Conservation (phyloP, 2,329 filamentous ascomycete species). For the Diplodia mutila region DNA sequence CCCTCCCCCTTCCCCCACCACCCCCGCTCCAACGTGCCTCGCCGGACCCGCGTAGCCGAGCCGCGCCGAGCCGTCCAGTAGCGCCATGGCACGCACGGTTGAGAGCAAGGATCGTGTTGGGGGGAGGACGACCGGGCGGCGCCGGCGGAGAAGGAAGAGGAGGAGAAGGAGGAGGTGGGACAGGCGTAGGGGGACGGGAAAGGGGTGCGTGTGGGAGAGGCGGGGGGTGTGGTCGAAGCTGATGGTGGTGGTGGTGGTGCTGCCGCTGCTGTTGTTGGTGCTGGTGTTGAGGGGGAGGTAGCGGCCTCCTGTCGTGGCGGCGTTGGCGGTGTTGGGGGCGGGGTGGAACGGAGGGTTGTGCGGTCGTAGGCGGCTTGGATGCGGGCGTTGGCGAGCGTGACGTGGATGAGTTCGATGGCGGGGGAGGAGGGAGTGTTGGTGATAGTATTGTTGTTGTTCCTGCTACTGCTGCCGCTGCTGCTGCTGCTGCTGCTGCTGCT, state of each 20-base stretch:
- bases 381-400: background rate
- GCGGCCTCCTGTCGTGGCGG: background rate
- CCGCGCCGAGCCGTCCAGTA: background rate
- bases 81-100: background rate
- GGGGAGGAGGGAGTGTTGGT: too few species aligned
- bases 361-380: background rate
- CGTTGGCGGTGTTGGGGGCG: background rate
- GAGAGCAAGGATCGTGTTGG: too few species aligned
- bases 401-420: background rate
- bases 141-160: too few species aligned
- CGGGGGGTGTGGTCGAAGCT: background rate
- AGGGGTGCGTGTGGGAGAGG: background rate
- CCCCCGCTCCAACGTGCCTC: background rate
- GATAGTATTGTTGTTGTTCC: too few species aligned
- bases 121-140: too few species aligned
- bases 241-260: background rate
- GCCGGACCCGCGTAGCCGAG: background rate
- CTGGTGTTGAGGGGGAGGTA: background rate
- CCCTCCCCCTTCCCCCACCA: background rate
- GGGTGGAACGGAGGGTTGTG: background rate
- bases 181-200: background rate
- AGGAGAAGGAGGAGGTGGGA: too few species aligned
- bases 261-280: background rate
- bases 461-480: too few species aligned
- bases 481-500: background rate